Percentiles rank a stretch among this genome's conserved stretches.
phyloP scores from a whole-genome alignment of 202 grass and related monocot species.

The Hordeum pubiflorum region DNA sequence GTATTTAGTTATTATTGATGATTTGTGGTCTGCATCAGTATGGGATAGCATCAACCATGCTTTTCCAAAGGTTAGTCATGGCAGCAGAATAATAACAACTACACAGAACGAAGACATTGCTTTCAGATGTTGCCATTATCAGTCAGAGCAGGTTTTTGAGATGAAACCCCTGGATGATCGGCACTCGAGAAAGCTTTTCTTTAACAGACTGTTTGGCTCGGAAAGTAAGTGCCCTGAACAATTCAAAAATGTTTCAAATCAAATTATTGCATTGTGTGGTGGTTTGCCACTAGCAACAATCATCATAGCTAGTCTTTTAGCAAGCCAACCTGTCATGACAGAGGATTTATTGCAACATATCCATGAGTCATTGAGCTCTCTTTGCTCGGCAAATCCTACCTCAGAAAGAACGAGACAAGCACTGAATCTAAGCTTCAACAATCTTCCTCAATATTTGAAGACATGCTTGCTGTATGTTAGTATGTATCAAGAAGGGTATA shows the following conservation, averaged over 20 bases:
- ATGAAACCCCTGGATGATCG: background rate
- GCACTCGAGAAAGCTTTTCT: background rate
- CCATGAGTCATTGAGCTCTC: background rate
- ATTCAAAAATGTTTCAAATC: background rate
- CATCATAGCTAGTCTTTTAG: background rate
- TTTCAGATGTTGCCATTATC: background rate
- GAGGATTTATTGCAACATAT: background rate
- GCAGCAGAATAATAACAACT: background rate
- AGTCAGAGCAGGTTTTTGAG: background rate
- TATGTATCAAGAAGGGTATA: background rate
- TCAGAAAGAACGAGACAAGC: background rate
- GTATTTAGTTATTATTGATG: background rate
- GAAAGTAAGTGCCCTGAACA: background rate
- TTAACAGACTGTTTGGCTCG: background rate
- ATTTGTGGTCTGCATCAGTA: background rate
- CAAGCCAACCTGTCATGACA: background rate
- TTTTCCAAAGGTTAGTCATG: background rate
- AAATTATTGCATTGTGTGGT: background rate
- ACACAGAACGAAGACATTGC: background rate
- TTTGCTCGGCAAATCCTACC: background rate
- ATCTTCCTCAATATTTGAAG: background rate
- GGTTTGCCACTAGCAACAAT: background rate
- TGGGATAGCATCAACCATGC: background rate
- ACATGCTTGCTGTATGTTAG: background rate
- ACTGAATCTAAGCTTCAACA: background rate